These are phyloP conservation scores for Carex littledalei DNA, from an alignment of 176 grass and related monocot species.

Conservation along the genomic window DNA sequence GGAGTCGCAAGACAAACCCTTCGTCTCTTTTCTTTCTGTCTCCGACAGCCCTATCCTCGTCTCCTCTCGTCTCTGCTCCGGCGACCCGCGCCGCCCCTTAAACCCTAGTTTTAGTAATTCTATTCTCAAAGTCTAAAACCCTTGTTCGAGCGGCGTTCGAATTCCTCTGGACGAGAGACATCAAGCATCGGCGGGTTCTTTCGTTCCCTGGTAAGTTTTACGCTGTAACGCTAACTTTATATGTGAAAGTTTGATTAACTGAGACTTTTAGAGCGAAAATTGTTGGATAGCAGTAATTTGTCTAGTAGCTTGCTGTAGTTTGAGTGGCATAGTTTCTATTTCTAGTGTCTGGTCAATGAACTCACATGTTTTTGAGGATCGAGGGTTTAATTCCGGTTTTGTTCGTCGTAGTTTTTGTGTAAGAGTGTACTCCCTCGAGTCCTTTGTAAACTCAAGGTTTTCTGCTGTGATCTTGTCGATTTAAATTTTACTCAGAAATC, in stretches of 20 bases:
- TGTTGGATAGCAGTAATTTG: background rate
- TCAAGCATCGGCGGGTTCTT: background rate
- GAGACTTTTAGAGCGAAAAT: background rate
- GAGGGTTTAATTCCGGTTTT: background rate
- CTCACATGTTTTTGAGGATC: background rate
- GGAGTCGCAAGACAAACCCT: background rate
- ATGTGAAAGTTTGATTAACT: background rate
- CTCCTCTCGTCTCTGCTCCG: background rate
- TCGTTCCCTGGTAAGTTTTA: constrained; percentile 7
- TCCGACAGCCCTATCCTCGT: background rate
- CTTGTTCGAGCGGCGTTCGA: background rate
- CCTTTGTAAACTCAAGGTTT: background rate
- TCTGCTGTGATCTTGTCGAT: background rate
- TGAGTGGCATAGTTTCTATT: background rate
- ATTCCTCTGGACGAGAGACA: background rate
- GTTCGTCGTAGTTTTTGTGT: background rate
- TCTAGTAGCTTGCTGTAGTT: background rate
- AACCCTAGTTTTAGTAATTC: background rate
- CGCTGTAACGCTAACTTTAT: background rate
- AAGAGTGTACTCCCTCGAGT: background rate
- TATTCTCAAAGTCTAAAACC: background rate
- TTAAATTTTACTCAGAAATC: background rate
- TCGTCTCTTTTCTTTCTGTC: background rate
- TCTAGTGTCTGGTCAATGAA: background rate
- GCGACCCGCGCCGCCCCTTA: background rate